Evolutionary conservation across 1,284 basidiomycete genomes (phyloP).

Genomic region (Ceratobasidium papillatum): DNA sequence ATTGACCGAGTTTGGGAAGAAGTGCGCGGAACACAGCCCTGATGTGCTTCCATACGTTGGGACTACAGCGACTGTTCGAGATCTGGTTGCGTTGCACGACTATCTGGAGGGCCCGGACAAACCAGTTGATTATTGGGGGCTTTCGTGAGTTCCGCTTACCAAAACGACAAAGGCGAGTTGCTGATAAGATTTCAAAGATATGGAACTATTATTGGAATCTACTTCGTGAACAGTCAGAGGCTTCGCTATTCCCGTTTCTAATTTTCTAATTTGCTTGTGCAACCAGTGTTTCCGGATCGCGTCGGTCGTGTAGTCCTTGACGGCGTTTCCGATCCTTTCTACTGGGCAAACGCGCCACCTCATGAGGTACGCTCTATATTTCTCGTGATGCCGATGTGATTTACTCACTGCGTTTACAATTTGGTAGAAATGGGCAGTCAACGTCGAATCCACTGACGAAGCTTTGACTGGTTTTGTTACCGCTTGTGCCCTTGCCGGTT

Average conservation of each 20-base stretch:
- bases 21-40: conserved; percentile 36
- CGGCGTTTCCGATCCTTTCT: conserved; percentile 36
- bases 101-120: conserved; percentile 38
- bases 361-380: conserved; percentile 11
- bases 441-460: conserved; percentile 18
- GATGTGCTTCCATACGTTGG: conserved; percentile 42
- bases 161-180: background rate
- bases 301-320: conserved; percentile 42
- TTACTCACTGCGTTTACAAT: background rate
- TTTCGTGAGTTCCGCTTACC: conserved; percentile 26
- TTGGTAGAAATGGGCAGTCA: background rate
- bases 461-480: no score
- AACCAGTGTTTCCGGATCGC: conserved; percentile 41
- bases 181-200: conserved; percentile 37
- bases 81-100: conserved; percentile 43
- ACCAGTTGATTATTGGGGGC: conserved; percentile 41
- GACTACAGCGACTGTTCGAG: conserved; percentile 40
- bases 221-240: conserved; percentile 43
- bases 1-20: conserved; percentile 14
- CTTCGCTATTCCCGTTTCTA: background rate
- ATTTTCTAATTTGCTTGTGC: background rate
- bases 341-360: conserved; percentile 3
- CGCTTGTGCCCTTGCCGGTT: conserved; percentile 34
- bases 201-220: conserved; percentile 44
- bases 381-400: no score